A percentile compares a stretch with the other conserved stretches of the same genome.
These are phyloP conservation scores for Magnaporthiopsis rhizophila DNA, from an alignment of 2,329 filamentous ascomycete species.

Conservation along the genomic window DNA sequence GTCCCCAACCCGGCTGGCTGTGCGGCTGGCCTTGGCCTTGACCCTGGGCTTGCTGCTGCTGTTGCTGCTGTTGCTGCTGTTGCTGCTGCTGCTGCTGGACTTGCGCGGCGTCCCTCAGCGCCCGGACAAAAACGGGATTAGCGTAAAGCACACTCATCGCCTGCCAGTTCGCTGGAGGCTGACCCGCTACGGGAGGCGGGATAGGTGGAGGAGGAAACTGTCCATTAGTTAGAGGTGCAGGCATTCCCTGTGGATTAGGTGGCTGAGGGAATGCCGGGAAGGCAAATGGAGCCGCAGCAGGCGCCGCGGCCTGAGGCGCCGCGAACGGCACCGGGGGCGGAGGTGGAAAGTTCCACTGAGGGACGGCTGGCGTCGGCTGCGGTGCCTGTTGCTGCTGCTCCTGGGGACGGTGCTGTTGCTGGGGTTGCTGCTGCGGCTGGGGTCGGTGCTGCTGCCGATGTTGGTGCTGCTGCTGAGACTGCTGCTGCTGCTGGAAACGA, in stretches of 20 bases:
- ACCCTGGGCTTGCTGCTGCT: background rate
- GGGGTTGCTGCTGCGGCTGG: background rate
- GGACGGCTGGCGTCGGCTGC: background rate
- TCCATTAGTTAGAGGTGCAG: background rate
- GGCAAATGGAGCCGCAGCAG: background rate
- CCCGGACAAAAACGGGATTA: conserved; percentile 3
- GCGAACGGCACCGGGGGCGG: conserved; percentile 1
- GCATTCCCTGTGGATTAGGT: background rate
- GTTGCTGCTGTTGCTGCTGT: background rate
- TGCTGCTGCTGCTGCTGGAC: conserved; percentile 1
- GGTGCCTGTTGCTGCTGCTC: background rate
- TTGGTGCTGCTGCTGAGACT: background rate
- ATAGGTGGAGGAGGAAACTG: conserved; percentile 2
- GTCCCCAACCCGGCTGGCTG: background rate
- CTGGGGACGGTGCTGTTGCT: background rate
- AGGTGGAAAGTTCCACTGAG: conserved; percentile 3
- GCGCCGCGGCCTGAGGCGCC: background rate
- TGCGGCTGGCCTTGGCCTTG: background rate
- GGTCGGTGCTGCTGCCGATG: background rate
- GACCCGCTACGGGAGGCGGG: background rate
- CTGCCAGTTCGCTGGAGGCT: conserved; percentile 2
- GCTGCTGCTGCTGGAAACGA: conserved; percentile 1
- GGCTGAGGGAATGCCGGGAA: conserved; percentile 4
- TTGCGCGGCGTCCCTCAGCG: background rate
- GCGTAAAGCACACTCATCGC: conserved; percentile 3